Percentiles rank a stretch among this genome's conserved stretches.
phyloP scores from a whole-genome alignment of 1,139 yeast genomes.

The Saccharomyces pastorianus region DNA sequence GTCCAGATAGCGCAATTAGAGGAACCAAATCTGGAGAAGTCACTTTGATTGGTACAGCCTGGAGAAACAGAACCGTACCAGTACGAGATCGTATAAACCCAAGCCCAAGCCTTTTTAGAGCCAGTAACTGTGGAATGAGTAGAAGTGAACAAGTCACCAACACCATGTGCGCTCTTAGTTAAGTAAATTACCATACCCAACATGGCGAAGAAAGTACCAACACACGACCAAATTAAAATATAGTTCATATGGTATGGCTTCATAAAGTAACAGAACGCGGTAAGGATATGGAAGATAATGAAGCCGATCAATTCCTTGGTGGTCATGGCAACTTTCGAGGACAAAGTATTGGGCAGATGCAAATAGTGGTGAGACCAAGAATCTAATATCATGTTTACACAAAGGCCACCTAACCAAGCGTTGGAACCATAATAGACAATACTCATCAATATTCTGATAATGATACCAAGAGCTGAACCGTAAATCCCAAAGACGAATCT shows the following conservation, averaged over 20 bases:
- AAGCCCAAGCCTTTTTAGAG: slow-evolving; percentile 35
- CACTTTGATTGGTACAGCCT: slow-evolving; percentile 33
- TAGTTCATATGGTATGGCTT: slow-evolving; percentile 36
- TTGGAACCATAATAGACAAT: slow-evolving; percentile 38
- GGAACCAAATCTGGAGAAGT: slow-evolving; percentile 37
- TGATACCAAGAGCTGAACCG: slow-evolving; percentile 37
- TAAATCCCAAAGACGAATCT: slow-evolving; percentile 41
- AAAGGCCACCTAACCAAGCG: slow-evolving; percentile 38
- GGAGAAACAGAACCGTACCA: slow-evolving; percentile 42
- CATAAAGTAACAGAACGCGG: slow-evolving; percentile 34
- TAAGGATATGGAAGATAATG: slow-evolving; percentile 36
- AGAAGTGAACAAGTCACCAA: slow-evolving; percentile 35
- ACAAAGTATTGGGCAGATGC: slow-evolving; percentile 32
- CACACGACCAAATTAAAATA: slow-evolving; percentile 34
- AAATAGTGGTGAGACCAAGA: slow-evolving; percentile 34
- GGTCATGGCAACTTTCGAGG: slow-evolving; percentile 33
- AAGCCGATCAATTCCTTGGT: slow-evolving; percentile 39
- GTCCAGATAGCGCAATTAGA: slow-evolving; percentile 30
- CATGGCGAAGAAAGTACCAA: slow-evolving; percentile 37
- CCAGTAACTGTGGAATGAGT: slow-evolving; percentile 27
- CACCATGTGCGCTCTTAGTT: slow-evolving; percentile 33
- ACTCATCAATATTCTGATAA: slow-evolving; percentile 37
- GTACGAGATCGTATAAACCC: slow-evolving; percentile 37
- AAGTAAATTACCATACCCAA: slow-evolving; percentile 37
- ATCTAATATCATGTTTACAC: slow-evolving; percentile 32